phyloP scores from a whole-genome alignment of 495 filamentous ascomycete species.

The Glutinoglossum americanum region DNA sequence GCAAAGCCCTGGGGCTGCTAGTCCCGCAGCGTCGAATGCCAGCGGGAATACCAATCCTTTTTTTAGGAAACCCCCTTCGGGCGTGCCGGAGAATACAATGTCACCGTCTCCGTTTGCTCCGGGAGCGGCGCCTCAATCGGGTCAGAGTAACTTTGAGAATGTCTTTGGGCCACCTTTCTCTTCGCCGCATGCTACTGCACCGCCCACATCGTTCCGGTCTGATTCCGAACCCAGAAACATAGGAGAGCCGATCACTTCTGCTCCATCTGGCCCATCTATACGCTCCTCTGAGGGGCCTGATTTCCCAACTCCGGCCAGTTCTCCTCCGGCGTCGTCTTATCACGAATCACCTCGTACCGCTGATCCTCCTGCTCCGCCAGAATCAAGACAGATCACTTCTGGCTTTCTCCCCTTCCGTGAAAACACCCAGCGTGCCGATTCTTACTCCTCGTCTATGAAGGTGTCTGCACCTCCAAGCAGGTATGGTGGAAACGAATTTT shows the following conservation, averaged over 20 bases:
- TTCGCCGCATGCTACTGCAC: constrained; percentile 11
- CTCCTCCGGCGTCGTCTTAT: constrained; percentile 30
- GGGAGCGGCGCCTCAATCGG: constrained; percentile 24
- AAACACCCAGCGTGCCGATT: constrained; percentile 33
- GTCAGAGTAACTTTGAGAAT: constrained; percentile 63
- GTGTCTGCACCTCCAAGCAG: constrained; percentile 63
- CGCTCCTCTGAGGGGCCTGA: constrained; percentile 10
- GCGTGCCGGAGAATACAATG: constrained; percentile 36
- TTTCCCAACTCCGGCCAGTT: constrained; percentile 36
- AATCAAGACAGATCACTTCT: constrained; percentile 52
- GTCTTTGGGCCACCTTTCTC: constrained; percentile 58
- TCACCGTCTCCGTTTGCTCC: constrained; percentile 30
- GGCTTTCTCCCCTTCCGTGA: constrained; percentile 43
- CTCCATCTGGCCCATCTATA: constrained; percentile 18
- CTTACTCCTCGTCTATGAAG: constrained; percentile 54
- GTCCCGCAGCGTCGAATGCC: constrained; percentile 49
- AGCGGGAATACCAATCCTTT: constrained; percentile 78
- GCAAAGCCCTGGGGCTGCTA: constrained; percentile 26
- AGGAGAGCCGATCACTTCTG: constrained; percentile 16
- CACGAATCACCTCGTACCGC: constrained; percentile 29
- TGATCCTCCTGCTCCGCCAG: constrained; percentile 36
- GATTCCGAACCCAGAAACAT: constrained; percentile 22
- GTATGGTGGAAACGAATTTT: constrained; percentile 29
- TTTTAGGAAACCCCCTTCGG: constrained; percentile 50
- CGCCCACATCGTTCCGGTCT: constrained; percentile 42